phyloP scores from a whole-genome alignment of 371 early-diverging fungal genomes.

The Apophysomyces elegans region DNA sequence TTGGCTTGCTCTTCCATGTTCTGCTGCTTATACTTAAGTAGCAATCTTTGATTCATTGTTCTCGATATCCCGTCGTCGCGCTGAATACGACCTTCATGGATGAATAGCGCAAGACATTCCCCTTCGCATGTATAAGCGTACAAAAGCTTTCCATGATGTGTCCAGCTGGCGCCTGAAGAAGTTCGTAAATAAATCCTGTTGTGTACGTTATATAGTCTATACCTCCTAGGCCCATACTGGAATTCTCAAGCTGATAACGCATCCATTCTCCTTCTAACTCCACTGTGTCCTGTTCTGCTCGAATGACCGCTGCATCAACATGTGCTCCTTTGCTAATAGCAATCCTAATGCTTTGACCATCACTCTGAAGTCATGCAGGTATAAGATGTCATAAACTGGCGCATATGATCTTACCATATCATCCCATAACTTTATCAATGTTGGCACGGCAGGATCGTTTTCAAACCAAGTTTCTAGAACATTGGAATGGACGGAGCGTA shows the following conservation, averaged over 20 bases:
- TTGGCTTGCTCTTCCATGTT: constrained; percentile 13
- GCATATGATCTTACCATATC: not conserved
- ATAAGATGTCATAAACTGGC: not conserved
- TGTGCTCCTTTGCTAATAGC: not conserved
- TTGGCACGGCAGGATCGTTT: constrained; percentile 4
- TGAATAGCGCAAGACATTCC: constrained; percentile 2
- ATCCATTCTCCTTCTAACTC: not conserved
- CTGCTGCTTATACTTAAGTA: constrained; percentile 18
- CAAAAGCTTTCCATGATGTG: constrained; percentile 7
- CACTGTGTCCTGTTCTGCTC: not conserved
- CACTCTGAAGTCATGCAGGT: not conserved
- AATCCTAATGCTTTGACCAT: not conserved
- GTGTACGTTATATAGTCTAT: not conserved
- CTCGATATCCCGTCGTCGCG: not conserved
- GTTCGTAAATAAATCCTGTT: not conserved
- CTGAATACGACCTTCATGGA: not conserved
- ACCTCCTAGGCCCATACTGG: constrained; percentile 16
- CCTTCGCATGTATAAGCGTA: constrained; percentile 16
- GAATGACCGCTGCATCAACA: constrained; percentile 1
- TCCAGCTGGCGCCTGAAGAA: constrained; percentile 12
- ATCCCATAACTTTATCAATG: constrained; percentile 7
- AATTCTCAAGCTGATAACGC: constrained; percentile 1
- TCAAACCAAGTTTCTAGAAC: constrained; percentile 13
- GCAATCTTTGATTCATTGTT: constrained; percentile 9
- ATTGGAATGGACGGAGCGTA: not conserved